Percentiles rank a stretch among this genome's conserved stretches.
Conservation (phyloP, 2,329 filamentous ascomycete species). For the Nemania serpens region DNA sequence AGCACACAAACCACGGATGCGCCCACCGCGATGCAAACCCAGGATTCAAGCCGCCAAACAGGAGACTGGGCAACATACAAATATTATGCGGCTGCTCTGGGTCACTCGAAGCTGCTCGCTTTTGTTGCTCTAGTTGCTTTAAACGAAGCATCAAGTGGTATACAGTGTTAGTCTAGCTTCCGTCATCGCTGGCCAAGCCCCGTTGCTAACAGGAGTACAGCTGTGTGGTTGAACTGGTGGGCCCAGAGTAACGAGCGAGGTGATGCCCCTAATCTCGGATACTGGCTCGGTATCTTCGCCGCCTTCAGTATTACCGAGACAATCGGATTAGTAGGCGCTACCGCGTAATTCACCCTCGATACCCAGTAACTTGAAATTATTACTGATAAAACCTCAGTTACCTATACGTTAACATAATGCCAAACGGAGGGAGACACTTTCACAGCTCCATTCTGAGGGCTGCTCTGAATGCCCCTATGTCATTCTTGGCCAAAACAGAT, state of each 20-base stretch:
- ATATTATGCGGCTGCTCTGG: slow-evolving; percentile 17
- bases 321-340: slow-evolving; percentile 10
- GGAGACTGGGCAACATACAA: slow-evolving; percentile 25
- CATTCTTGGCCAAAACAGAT: slow-evolving; percentile 7
- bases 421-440: slow-evolving; percentile 16
- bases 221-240: slow-evolving; percentile 27
- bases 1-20: not conserved
- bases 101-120: slow-evolving; percentile 9
- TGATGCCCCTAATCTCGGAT: slow-evolving; percentile 16
- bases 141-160: slow-evolving; percentile 10
- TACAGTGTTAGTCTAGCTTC: slow-evolving; percentile 11
- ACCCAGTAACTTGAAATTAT: not conserved
- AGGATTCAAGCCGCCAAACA: slow-evolving; percentile 17
- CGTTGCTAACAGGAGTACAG: slow-evolving; percentile 5
- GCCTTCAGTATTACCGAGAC: slow-evolving; percentile 14
- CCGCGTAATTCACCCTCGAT: slow-evolving; percentile 5
- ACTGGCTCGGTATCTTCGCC: slow-evolving; percentile 24
- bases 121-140: slow-evolving; percentile 12
- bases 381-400: slow-evolving; percentile 5
- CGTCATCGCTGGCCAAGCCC: not conserved
- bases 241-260: slow-evolving; percentile 21
- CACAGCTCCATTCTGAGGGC: slow-evolving; percentile 18
- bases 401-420: slow-evolving; percentile 10
- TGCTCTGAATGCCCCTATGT: slow-evolving; percentile 15
- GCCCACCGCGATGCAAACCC: not conserved